Evolutionary conservation across 371 early-diverging fungal genomes (phyloP), one percentile per base, ranked within the genome.

Genomic region (Apophysomyces sp.): DNA sequence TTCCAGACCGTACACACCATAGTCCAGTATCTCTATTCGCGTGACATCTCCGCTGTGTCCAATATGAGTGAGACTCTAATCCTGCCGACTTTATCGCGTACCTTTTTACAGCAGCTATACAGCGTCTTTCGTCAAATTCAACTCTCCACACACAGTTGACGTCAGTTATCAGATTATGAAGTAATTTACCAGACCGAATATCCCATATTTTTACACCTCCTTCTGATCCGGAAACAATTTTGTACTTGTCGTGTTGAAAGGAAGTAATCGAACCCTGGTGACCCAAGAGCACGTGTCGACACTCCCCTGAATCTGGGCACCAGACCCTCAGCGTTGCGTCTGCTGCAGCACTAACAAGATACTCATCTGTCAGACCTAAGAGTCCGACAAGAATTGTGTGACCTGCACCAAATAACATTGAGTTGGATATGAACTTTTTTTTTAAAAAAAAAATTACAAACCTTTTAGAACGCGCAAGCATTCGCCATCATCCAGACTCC

Each of bases 141-240:
- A 97, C 95, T 68, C 95, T 85, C 96, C 99, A 99, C 5, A 98
- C 95, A 16, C 96, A 91, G 15, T 82, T 75, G 21, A 93, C 73
- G 12, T 84, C 86, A 0, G 76, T 78, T 28, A 91, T 69, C 52
- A 97, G 73, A 69, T 98, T 94, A 26, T 94, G 81, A 1, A 90
- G 72, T 60, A 86, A 83, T 27, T 83, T 74, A 9, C 96, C 96
- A 16, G 91, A 81, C 59, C 88, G 72, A 24, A 94, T 85, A 70
- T 98, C 94, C 97, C 98, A 97, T 71, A 97, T 81, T 67, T 95
- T 98, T 24, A 98, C 77, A 2, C 92, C 92, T n/a, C 92, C 92
- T 61, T 96, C 98, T 4, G 94, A 92, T 0, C 98, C 97, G 7
- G 94, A 94, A 15, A 97, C 92, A 9, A 96, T 89, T 59, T 94